These are phyloP conservation scores for Alloteropsis angusta DNA, from an alignment of 202 grass and related monocot species.

Conservation along the genomic window DNA sequence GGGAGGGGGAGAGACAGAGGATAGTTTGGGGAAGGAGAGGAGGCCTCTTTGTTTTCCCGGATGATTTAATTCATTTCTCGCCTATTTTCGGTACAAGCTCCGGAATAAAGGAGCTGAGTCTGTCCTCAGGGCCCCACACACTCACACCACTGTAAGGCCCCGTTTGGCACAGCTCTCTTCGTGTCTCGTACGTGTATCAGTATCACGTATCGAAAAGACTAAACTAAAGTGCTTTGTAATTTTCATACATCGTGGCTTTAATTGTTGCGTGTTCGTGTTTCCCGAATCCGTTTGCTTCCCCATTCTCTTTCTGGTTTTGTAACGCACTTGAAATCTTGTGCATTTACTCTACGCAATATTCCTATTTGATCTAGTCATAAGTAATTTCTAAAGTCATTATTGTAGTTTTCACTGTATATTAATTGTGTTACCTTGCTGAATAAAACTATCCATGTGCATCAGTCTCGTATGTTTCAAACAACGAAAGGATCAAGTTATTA, in stretches of 20 bases:
- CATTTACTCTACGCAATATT: background rate
- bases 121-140: background rate
- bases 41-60: background rate
- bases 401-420: background rate
- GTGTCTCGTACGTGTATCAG: no score
- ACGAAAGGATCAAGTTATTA: background rate
- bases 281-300: background rate
- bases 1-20: background rate
- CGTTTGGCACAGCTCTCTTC: background rate
- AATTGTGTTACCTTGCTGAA: background rate
- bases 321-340: background rate
- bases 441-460: background rate
- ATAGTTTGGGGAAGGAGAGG: background rate
- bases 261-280: background rate
- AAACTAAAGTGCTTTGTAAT: background rate
- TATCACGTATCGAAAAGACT: no score
- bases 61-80: conserved; percentile 6
- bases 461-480: background rate
- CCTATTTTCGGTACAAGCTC: background rate
- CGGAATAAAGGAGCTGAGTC: background rate
- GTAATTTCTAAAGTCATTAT: background rate
- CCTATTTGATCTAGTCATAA: background rate
- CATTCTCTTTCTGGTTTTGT: background rate
- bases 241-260: background rate
- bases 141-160: background rate